Evolutionary conservation across 2,329 filamentous ascomycete species (phyloP).

Genomic region (Xylaria sp.): DNA sequence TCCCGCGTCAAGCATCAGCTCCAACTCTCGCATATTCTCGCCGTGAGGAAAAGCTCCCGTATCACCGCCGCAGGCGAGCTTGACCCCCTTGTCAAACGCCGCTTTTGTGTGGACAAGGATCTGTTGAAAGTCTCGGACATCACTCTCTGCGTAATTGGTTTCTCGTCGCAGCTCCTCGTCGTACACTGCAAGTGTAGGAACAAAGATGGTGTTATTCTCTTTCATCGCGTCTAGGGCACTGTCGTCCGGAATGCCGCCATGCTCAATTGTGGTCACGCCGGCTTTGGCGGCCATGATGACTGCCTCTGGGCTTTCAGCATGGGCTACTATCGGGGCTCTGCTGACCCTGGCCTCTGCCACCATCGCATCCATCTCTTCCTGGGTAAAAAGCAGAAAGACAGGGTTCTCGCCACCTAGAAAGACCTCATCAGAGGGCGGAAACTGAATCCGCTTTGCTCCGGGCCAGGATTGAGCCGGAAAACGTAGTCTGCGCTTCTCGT

Average conservation of each 20-base stretch:
- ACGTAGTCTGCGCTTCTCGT: constrained; percentile 56
- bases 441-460: constrained; percentile 46
- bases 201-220: constrained; percentile 58
- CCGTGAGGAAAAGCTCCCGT: constrained; percentile 65
- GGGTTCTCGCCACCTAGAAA: constrained; percentile 50
- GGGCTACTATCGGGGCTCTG: constrained; percentile 55
- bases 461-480: constrained; percentile 50
- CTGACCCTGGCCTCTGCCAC: constrained; percentile 58
- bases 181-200: constrained; percentile 62
- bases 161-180: constrained; percentile 44
- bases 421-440: constrained; percentile 48
- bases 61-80: constrained; percentile 63
- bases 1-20: constrained; percentile 63
- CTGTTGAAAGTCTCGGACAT: constrained; percentile 42
- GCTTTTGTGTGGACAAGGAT: constrained; percentile 54
- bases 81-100: constrained; percentile 59
- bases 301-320: constrained; percentile 54
- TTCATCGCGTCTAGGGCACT: constrained; percentile 57
- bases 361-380: constrained; percentile 61
- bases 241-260: constrained; percentile 52
- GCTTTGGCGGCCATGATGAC: constrained; percentile 58
- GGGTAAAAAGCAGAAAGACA: constrained; percentile 56
- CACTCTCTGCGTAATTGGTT: constrained; percentile 34
- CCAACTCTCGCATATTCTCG: constrained; percentile 62
- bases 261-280: constrained; percentile 60